A percentile compares a stretch with the other conserved stretches of the same genome.
phyloP scores from a whole-genome alignment of 2,329 filamentous ascomycete species.

The Plenodomus lindquistii region DNA sequence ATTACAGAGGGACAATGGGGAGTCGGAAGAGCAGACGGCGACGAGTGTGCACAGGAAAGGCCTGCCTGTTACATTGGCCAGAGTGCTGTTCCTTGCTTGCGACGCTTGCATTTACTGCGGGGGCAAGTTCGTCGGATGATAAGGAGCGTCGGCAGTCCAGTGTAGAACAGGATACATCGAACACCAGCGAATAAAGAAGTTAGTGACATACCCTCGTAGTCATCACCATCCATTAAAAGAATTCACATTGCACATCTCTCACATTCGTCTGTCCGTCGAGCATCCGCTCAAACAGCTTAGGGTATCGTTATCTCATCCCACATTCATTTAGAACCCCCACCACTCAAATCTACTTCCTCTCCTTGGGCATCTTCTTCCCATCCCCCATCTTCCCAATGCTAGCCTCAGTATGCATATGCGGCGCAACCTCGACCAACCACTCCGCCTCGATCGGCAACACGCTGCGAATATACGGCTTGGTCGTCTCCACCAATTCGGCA shows the following conservation, averaged over 20 bases:
- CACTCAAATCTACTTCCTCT: background rate
- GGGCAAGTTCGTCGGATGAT: constrained; percentile 38
- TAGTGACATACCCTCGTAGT: no score
- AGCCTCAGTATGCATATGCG: constrained; percentile 88
- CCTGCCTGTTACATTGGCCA: constrained; percentile 28
- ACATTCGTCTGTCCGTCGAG: no score
- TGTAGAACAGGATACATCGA: no score
- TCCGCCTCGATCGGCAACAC: constrained; percentile 81
- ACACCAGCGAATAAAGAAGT: no score
- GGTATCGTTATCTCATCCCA: no score
- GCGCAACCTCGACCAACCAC: constrained; percentile 88
- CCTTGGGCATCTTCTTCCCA: constrained; percentile 40
- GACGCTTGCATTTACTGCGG: constrained; percentile 46
- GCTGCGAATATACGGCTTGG: constrained; percentile 90
- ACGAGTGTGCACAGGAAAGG: background rate
- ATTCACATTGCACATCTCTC: no score
- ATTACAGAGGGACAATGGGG: no score
- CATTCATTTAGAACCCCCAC: no score
- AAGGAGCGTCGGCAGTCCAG: background rate
- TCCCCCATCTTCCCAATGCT: constrained; percentile 9
- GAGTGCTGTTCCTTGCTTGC: constrained; percentile 39
- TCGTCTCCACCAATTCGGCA: constrained; percentile 79
- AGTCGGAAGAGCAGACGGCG: background rate
- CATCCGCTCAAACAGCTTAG: no score
- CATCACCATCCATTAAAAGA: no score